Conservation (phyloP, 176 grass and related monocot genomes). For the Elaeis guineensis region DNA sequence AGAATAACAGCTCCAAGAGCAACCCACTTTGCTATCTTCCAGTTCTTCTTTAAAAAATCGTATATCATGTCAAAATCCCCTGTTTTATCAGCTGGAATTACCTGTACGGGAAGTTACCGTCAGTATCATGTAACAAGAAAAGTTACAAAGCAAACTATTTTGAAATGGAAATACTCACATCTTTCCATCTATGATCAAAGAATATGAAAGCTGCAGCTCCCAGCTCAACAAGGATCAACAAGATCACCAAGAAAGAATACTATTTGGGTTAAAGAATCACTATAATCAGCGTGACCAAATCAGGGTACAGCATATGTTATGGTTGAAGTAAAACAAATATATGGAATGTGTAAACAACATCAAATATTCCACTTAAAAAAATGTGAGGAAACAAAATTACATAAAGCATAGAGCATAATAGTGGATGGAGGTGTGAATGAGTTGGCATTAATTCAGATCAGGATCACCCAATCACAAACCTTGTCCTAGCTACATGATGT, state of each 20-base stretch:
- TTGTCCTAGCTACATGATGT: too few relatives aligned
- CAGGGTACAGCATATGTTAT: neutral
- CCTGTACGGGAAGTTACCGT: constrained; percentile 28
- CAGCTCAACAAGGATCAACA: constrained; percentile 71
- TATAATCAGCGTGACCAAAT: neutral
- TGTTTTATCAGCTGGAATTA: constrained; percentile 88
- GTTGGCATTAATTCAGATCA: too few relatives aligned
- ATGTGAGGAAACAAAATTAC: too few relatives aligned
- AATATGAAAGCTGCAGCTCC: constrained; percentile 95
- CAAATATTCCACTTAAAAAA: too few relatives aligned
- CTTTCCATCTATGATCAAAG: constrained; percentile 97
- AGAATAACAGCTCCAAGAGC: constrained; percentile 69
- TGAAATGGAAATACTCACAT: constrained; percentile 47
- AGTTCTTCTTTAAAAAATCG: constrained; percentile 69
- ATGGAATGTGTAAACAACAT: too few relatives aligned
- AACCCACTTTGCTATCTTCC: constrained; percentile 92
- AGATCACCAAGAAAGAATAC: constrained; percentile 73
- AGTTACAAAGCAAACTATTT: constrained; percentile 3
- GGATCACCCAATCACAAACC: too few relatives aligned
- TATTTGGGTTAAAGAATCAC: constrained; percentile 61
- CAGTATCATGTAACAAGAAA: constrained; percentile 12
- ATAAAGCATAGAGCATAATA: too few relatives aligned
- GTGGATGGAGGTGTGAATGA: too few relatives aligned
- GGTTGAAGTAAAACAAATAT: too few relatives aligned
- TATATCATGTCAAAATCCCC: constrained; percentile 72